Evolutionary conservation across 176 grass and related monocot species (phyloP).

Genomic region (Puccinellia tenuiflora): DNA sequence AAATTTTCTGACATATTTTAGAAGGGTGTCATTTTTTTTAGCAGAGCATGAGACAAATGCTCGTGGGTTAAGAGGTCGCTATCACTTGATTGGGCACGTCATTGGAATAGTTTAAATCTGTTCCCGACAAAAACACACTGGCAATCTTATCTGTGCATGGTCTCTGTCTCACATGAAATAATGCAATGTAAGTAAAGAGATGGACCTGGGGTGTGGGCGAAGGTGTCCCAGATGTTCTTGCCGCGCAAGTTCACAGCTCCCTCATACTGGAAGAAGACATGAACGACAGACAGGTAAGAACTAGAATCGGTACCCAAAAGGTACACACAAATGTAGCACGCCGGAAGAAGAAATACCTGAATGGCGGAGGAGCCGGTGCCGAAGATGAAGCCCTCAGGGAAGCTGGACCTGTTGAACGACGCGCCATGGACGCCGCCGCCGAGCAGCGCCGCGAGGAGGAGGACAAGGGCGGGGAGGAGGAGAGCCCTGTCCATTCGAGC

Average conservation of each 20-base stretch:
- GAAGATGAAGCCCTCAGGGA: constrained; percentile 47
- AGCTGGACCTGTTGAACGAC: constrained; percentile 33
- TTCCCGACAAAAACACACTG: too few species aligned
- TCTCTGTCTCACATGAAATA: too few species aligned
- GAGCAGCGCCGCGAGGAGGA: constrained; percentile 16
- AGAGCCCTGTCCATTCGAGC: not conserved
- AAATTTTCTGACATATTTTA: too few species aligned
- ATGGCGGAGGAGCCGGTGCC: constrained; percentile 43
- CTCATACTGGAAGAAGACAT: constrained; percentile 34
- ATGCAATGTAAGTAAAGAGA: not conserved
- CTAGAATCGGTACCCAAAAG: too few species aligned
- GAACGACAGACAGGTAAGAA: too few species aligned
- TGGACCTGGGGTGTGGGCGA: constrained; percentile 40
- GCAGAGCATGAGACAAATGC: too few species aligned
- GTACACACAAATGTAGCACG: too few species aligned
- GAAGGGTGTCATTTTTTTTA: too few species aligned
- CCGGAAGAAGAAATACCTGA: constrained; percentile 20
- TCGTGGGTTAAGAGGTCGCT: too few species aligned
- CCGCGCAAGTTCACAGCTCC: constrained; percentile 40
- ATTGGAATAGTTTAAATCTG: too few species aligned
- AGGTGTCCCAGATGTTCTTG: constrained; percentile 61
- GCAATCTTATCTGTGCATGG: too few species aligned
- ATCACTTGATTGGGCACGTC: too few species aligned
- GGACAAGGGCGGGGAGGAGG: not conserved
- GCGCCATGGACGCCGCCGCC: constrained; percentile 9